Evolutionary conservation across 169 alveolate species (phyloP), one percentile per base, ranked within the genome.

Genomic region (Plasmodium vivax): DNA sequence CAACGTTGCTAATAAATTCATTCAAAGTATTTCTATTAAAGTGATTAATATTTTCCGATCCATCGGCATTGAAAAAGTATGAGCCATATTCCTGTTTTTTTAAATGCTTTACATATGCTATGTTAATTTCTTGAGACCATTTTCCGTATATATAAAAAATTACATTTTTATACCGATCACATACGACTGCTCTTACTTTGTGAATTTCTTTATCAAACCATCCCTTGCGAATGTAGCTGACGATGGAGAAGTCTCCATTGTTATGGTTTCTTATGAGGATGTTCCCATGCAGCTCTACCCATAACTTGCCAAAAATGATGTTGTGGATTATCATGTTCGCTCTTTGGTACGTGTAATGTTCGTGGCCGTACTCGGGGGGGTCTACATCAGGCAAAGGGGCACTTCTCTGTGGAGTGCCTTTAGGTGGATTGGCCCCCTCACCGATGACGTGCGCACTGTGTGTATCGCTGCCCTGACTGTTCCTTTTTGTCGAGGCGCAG

Each of bases 231-330:
- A 97, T 93, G 84, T 96, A 97, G 36, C 96, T 96, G 43, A 97
- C 96, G 2, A 97, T 96, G 8, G 98, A 77, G 79, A 97, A 97
- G 68, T 97, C 98, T 16, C 98, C 98, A 19, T 93, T 95, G 56
- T 97, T 97, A 34, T 95, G 96, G 84, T 96, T 97, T 71, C 96
- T 84, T 19, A 96, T 90, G 72, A 96, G 85, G 2, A 96, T 87
- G 84, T 97, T 97, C 19, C 98, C 98, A 84, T 96, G 98, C 73
- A 97, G 93, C 83, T 98, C 99, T 4, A 97, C 95, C 98, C 99
- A 98, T 43, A 98, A 96, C 75, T 97, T 96, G 10, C 99, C 99
- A 83, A 97, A 97, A 58, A 98, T 97, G 43, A 98, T 96, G 93
- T 98, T 98, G 92, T 98, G 98, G 19, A 97, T 94, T 30, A 98